A percentile compares a stretch with the other conserved stretches of the same genome.
These are phyloP conservation scores for Oxytropis ochrocephala DNA, from an alignment of 306 rosid genomes.

Conservation along the genomic window DNA sequence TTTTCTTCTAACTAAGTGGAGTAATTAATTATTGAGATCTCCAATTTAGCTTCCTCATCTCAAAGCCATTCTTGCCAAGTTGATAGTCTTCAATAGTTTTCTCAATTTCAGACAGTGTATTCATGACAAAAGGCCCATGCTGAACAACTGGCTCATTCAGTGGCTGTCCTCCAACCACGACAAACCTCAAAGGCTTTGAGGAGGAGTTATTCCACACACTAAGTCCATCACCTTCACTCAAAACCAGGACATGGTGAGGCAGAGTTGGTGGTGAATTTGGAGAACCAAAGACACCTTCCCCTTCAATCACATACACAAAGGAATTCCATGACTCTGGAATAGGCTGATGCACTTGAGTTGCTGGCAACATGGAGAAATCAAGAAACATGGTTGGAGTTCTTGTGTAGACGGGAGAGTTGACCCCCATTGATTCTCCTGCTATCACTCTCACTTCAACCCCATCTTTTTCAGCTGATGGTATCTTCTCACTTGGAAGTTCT, in stretches of 20 bases:
- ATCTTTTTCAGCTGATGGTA: constrained; percentile 51
- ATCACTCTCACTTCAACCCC: constrained; percentile 74
- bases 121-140: constrained; percentile 96
- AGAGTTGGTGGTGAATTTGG: constrained; percentile 34
- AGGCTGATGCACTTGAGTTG: constrained; percentile 52
- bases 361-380: constrained; percentile 58
- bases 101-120: constrained; percentile 77
- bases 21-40: constrained; percentile 49
- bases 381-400: constrained; percentile 83
- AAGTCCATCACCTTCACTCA: constrained; percentile 63
- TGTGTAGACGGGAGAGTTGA: constrained; percentile 68
- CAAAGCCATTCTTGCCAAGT: constrained; percentile 61
- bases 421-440: constrained; percentile 92
- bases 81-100: constrained; percentile 76
- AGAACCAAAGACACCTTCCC: constrained; percentile 70
- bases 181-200: constrained; percentile 55
- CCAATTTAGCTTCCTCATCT: constrained; percentile 74
- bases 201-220: constrained; percentile 85
- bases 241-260: constrained; percentile 59
- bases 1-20: no score
- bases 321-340: constrained; percentile 78
- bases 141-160: constrained; percentile 77
- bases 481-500: constrained; percentile 61
- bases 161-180: constrained; percentile 75
- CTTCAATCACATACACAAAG: constrained; percentile 74